A percentile compares a stretch with the other conserved stretches of the same genome.
Conservation (phyloP, 1,139 yeast species). For the Pichia sp. region DNA sequence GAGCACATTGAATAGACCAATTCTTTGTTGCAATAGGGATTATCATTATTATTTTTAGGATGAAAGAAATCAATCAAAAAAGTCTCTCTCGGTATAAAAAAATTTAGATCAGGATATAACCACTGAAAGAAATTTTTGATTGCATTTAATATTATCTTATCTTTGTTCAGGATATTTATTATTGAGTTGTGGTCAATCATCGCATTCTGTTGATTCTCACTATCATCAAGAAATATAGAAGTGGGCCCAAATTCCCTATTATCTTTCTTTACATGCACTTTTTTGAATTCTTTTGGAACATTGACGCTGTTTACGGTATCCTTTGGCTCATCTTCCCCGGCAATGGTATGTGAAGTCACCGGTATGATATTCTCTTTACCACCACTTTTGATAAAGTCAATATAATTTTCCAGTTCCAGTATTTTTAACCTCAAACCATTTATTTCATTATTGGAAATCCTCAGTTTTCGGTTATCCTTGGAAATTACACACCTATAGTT, state of each 20-base stretch:
- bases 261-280: no score
- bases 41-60: conserved; percentile 17
- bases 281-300: no score
- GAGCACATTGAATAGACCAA: conserved; percentile 50
- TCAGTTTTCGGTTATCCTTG: neutral
- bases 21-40: conserved; percentile 39
- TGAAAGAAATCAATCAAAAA: conserved; percentile 48
- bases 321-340: no score
- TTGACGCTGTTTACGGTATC: no score
- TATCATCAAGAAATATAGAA: neutral
- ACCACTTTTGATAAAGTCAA: neutral
- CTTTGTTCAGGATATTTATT: neutral
- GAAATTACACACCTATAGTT: neutral
- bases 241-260: neutral
- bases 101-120: conserved; percentile 58
- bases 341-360: no score
- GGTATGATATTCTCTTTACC: neutral
- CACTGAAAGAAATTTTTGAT: conserved; percentile 51
- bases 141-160: neutral
- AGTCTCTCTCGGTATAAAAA: conserved; percentile 60
- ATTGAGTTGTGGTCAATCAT: neutral
- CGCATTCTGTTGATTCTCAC: neutral
- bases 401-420: neutral
- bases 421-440: neutral
- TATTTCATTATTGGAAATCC: neutral